Conservation (phyloP, 1,284 basidiomycete genomes). For the Ustilago bromivora region DNA sequence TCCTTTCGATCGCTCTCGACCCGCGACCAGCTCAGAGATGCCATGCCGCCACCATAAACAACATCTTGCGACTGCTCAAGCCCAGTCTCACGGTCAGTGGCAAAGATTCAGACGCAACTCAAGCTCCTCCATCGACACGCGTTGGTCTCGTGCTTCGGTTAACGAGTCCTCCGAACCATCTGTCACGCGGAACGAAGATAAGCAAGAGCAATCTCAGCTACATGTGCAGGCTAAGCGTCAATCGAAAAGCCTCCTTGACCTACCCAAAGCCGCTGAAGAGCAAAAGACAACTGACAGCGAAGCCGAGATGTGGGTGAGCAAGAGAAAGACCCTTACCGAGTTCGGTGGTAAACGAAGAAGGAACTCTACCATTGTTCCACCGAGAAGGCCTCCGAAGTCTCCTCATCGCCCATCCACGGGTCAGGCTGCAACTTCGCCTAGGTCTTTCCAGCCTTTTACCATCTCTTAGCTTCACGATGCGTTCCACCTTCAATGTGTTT, state of each 20-base stretch:
- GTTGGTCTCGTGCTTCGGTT: constrained; percentile 24
- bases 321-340: constrained; percentile 5
- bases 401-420: constrained; percentile 25
- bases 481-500: neutral
- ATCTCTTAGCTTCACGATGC: neutral
- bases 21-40: constrained; percentile 5
- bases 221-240: neutral
- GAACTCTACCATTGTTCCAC: constrained; percentile 6
- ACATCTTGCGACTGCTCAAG: constrained; percentile 1
- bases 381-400: constrained; percentile 26
- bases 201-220: neutral
- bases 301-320: constrained; percentile 31
- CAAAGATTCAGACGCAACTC: constrained; percentile 23
- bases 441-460: constrained; percentile 9
- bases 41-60: neutral
- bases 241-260: neutral
- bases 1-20: constrained; percentile 17
- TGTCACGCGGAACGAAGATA: neutral
- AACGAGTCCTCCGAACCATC: neutral
- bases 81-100: neutral
- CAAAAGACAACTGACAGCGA: constrained; percentile 30
- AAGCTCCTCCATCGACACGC: constrained; percentile 14
- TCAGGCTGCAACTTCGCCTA: neutral
- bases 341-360: constrained; percentile 1
- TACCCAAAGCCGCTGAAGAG: neutral